Percentiles rank a stretch among this genome's conserved stretches.
Evolutionary conservation across 768 basidiomycete genomes (phyloP).

Genomic region (Russula sp.): DNA sequence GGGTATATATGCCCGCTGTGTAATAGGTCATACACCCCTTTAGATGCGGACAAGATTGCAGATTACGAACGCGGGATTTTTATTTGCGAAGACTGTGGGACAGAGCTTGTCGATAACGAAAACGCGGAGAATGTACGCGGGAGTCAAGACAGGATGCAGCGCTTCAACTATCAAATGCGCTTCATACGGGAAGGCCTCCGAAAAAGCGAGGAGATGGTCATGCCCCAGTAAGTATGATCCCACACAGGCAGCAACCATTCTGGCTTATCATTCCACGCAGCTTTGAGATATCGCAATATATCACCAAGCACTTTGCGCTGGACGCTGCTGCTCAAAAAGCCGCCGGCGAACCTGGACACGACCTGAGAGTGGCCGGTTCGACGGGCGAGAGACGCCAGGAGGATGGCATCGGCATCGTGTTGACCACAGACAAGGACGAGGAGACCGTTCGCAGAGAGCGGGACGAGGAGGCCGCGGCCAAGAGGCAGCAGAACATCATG

Average conservation of each 20-base stretch:
- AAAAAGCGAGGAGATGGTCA: conserved; percentile 78
- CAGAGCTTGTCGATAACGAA: conserved; percentile 87
- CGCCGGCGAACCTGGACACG: conserved; percentile 40
- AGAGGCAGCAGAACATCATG: conserved; percentile 83
- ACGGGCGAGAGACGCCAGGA: conserved; percentile 50
- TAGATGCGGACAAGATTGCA: conserved; percentile 82
- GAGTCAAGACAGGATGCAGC: conserved; percentile 91
- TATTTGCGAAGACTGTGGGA: conserved; percentile 81
- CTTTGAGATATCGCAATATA: conserved; percentile 78
- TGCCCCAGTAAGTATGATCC: conserved; percentile 59
- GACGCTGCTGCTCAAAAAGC: conserved; percentile 56
- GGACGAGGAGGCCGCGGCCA: conserved; percentile 75
- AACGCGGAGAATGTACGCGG: conserved; percentile 78
- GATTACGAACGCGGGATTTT: conserved; percentile 60
- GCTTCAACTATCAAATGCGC: conserved; percentile 87
- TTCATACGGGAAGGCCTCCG: conserved; percentile 83
- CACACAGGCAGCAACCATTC: background rate
- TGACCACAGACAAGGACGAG: conserved; percentile 86
- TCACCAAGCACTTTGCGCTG: conserved; percentile 55
- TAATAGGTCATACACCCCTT: conserved; percentile 70
- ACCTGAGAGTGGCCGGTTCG: conserved; percentile 70
- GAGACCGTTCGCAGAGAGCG: conserved; percentile 63
- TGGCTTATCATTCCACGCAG: conserved; percentile 31
- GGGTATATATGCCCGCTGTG: conserved; percentile 96
- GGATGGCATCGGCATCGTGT: conserved; percentile 78